Conservation (phyloP, 2,329 filamentous ascomycete genomes). For the Periconia sp. region DNA sequence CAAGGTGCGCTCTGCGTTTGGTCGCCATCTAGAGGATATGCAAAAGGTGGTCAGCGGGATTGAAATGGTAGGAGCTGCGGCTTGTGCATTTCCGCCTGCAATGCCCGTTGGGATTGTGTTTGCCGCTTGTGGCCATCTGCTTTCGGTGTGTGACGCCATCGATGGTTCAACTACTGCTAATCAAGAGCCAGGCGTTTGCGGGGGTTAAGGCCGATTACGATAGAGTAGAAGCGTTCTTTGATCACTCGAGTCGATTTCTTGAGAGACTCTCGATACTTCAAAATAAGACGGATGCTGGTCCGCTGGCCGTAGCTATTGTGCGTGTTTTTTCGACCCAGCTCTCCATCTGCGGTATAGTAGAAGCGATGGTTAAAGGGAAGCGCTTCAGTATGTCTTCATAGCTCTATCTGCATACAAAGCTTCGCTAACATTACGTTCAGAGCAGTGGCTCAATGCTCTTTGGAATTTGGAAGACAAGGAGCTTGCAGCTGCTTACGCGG, state of each 20-base stretch:
- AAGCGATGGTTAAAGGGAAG: conserved; percentile 25
- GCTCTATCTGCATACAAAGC: conserved; percentile 12
- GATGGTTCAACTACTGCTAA: not conserved
- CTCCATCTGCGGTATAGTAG: conserved; percentile 42
- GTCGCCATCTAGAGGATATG: conserved; percentile 19
- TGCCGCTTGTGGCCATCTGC: conserved; percentile 14
- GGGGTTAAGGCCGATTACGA: conserved; percentile 48
- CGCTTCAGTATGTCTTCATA: conserved; percentile 44
- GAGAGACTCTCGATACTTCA: conserved; percentile 44
- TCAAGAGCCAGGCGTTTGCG: conserved; percentile 32
- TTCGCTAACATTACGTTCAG: conserved; percentile 10
- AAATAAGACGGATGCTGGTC: conserved; percentile 31
- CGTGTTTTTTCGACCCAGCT: conserved; percentile 45
- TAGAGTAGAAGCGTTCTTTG: conserved; percentile 48
- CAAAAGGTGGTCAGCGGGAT: conserved; percentile 21
- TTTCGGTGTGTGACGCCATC: not conserved
- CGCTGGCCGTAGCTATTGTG: conserved; percentile 45
- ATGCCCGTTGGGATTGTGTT: conserved; percentile 25
- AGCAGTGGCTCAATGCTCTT: conserved; percentile 19
- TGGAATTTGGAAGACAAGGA: conserved; percentile 19
- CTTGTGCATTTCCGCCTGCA: conserved; percentile 23
- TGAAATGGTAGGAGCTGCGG: conserved; percentile 14
- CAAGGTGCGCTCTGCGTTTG: conserved; percentile 15
- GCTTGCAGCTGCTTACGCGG: conserved; percentile 12
- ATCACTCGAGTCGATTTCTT: conserved; percentile 47